A percentile compares a stretch with the other conserved stretches of the same genome.
Conservation (phyloP, 495 filamentous ascomycete genomes). For the Neurospora cerealis region DNA sequence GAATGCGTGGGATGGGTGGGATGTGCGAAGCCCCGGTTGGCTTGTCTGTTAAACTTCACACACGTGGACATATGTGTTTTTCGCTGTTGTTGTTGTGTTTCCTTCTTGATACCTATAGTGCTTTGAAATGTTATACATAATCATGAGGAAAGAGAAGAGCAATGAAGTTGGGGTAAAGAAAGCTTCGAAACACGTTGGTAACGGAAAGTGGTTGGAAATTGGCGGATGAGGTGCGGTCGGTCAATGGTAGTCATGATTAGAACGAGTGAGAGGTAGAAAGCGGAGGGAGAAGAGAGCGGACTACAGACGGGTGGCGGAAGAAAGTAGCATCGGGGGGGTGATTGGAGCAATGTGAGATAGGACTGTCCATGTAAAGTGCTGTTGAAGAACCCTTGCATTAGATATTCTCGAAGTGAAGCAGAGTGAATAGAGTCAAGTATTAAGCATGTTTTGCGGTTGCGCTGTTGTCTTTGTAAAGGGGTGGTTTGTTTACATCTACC, state of each 20-base stretch:
- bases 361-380: not conserved
- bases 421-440: not conserved
- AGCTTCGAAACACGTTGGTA: not conserved
- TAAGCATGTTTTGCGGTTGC: not conserved
- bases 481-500: not conserved
- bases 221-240: not conserved
- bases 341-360: not conserved
- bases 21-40: not conserved
- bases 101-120: not conserved
- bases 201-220: not conserved
- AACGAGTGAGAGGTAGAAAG: not conserved
- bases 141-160: not conserved
- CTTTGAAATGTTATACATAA: not conserved
- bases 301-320: not conserved
- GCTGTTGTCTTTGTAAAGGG: not conserved
- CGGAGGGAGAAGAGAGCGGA: not conserved
- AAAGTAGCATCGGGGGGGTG: not conserved
- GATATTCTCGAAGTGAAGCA: not conserved
- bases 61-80: not conserved
- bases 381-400: not conserved
- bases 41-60: conserved; percentile 3
- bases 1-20: not conserved
- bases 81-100: conserved; percentile 1
- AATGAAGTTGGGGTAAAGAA: conserved; percentile 8
- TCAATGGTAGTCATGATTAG: not conserved